A percentile compares a stretch with the other conserved stretches of the same genome.
Conservation (phyloP, 139 green algal species). For the Chlorella sorokiniana region DNA sequence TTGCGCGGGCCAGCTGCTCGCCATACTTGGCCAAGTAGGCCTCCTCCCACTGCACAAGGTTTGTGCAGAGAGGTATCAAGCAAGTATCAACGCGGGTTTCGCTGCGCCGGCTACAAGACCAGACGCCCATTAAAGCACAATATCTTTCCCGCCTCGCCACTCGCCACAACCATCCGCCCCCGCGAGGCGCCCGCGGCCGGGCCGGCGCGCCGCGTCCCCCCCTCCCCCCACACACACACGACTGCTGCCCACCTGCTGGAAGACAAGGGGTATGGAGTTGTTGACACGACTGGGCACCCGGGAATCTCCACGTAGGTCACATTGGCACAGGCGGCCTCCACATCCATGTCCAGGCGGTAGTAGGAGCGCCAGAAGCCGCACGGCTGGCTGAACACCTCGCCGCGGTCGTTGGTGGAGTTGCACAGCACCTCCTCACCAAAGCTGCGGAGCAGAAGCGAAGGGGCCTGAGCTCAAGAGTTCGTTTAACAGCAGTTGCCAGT, state of each 20-base stretch:
- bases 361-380: constrained; percentile 57
- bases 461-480: neutral
- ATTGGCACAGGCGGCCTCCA: constrained; percentile 6
- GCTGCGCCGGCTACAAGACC: no score
- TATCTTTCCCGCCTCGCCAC: no score
- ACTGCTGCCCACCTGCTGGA: neutral
- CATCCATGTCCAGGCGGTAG: constrained; percentile 49
- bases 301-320: neutral
- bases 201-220: neutral
- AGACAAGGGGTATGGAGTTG: neutral
- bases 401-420: constrained; percentile 39
- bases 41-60: neutral
- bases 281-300: neutral
- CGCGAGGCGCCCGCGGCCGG: neutral
- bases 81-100: no score
- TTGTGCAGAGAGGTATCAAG: no score
- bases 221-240: neutral
- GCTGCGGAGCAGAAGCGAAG: neutral
- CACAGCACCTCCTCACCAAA: constrained; percentile 22
- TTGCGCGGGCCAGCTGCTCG: neutral
- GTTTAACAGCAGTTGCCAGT: neutral
- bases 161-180: no score
- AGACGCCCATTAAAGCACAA: neutral
- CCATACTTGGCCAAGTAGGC: neutral
- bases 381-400: neutral